Evolutionary conservation across 768 basidiomycete genomes (phyloP).

Genomic region (Kwoniella sp.): DNA sequence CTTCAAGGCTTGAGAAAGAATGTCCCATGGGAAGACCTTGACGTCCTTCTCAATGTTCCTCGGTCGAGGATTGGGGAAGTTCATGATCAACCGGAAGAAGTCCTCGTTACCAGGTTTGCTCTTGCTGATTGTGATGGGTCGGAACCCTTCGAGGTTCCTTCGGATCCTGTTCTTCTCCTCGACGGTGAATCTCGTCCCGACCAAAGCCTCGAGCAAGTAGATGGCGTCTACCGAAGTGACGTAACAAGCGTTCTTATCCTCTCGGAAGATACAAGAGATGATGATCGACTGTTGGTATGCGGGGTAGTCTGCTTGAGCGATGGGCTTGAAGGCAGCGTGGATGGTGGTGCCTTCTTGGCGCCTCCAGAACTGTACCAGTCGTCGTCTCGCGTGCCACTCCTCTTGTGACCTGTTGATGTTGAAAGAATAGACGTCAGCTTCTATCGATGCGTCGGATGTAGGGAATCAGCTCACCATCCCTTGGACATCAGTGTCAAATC

Average conservation of each 20-base stretch:
- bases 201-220: slow-evolving; percentile 79
- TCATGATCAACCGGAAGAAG: slow-evolving; percentile 97
- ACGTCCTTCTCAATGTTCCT: slow-evolving; percentile 97
- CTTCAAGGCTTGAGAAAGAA: slow-evolving; percentile 57
- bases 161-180: slow-evolving; percentile 97
- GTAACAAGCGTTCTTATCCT: slow-evolving; percentile 73
- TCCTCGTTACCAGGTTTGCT: slow-evolving; percentile 73
- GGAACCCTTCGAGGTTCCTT: slow-evolving; percentile 88
- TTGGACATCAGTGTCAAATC: slow-evolving; percentile 58
- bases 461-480: slow-evolving; percentile 55
- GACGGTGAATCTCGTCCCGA: slow-evolving; percentile 75
- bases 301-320: slow-evolving; percentile 70
- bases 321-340: slow-evolving; percentile 74
- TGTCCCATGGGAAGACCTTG: slow-evolving; percentile 61
- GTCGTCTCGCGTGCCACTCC: slow-evolving; percentile 70
- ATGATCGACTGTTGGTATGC: slow-evolving; percentile 69
- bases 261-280: slow-evolving; percentile 90
- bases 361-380: slow-evolving; percentile 83
- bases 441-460: not conserved
- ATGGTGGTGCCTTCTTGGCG: slow-evolving; percentile 74
- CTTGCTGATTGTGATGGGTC: slow-evolving; percentile 88
- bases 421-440: not conserved
- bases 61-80: slow-evolving; percentile 89
- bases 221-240: slow-evolving; percentile 97
- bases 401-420: slow-evolving; percentile 58